phyloP scores from a whole-genome alignment of 495 filamentous ascomycete genomes.

The Penicillium cosmopolitanum region DNA sequence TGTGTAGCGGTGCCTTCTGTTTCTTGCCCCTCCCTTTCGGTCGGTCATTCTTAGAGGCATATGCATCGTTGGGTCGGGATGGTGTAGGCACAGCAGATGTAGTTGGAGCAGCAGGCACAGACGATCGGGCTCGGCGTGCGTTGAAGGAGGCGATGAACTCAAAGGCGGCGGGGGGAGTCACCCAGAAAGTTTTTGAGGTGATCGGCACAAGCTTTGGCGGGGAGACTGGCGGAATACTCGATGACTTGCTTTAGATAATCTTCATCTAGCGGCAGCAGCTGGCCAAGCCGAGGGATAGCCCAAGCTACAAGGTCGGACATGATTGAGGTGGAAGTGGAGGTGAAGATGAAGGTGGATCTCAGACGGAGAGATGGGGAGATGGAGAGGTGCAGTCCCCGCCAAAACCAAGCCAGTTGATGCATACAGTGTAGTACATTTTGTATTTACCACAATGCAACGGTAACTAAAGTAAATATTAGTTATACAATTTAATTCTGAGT shows the following conservation, averaged over 20 bases:
- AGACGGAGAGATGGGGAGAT: too few relatives aligned
- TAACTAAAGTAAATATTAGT: too few relatives aligned
- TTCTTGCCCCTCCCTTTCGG: constrained; percentile 30
- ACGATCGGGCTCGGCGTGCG: constrained; percentile 56
- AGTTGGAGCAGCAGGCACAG: constrained; percentile 22
- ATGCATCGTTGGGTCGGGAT: constrained; percentile 27
- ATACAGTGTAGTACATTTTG: too few relatives aligned
- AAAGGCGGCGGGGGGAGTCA: constrained; percentile 76
- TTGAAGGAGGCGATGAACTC: constrained; percentile 96
- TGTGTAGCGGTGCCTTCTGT: constrained; percentile 65
- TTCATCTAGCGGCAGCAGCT: constrained; percentile 81
- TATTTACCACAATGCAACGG: too few relatives aligned
- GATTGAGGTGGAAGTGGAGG: constrained; percentile 5
- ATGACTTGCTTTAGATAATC: constrained; percentile 80
- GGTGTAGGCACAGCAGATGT: constrained; percentile 12
- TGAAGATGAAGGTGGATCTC: neutral
- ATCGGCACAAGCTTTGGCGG: constrained; percentile 74
- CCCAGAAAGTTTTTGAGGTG: constrained; percentile 89
- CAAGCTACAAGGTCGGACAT: constrained; percentile 43
- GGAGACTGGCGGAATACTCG: constrained; percentile 72
- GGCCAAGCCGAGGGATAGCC: constrained; percentile 72
- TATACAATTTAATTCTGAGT: too few relatives aligned
- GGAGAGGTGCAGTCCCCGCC: too few relatives aligned
- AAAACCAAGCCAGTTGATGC: neutral
- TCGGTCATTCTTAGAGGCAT: constrained; percentile 18